phyloP scores from a whole-genome alignment of 768 basidiomycete genomes.

The Trametes maxima region DNA sequence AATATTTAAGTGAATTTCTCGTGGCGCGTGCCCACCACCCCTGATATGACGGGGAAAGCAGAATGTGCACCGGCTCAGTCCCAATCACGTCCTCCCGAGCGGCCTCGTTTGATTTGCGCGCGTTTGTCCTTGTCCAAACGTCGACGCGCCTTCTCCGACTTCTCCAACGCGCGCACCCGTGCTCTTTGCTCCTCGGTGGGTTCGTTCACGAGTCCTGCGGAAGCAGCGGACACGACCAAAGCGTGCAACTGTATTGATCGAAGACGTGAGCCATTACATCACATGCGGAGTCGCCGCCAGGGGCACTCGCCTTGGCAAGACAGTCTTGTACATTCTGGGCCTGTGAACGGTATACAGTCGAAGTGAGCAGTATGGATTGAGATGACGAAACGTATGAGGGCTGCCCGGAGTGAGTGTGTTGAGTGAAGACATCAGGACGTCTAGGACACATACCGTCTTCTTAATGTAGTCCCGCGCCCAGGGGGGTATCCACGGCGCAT shows the following conservation, averaged over 20 bases:
- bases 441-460: slow-evolving; percentile 45
- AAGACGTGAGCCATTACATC: slow-evolving; percentile 11
- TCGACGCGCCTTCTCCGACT: slow-evolving; percentile 49
- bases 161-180: slow-evolving; percentile 49
- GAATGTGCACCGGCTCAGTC: slow-evolving; percentile 19
- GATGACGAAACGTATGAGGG: slow-evolving; percentile 69
- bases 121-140: slow-evolving; percentile 54
- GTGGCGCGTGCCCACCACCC: too few species aligned
- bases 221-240: slow-evolving; percentile 51
- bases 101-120: slow-evolving; percentile 49
- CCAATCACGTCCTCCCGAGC: slow-evolving; percentile 26
- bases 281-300: slow-evolving; percentile 5
- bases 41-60: neutral
- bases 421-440: neutral
- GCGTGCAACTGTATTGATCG: slow-evolving; percentile 49
- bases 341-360: slow-evolving; percentile 73
- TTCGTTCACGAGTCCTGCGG: slow-evolving; percentile 50
- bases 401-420: slow-evolving; percentile 38
- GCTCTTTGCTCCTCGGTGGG: slow-evolving; percentile 58
- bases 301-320: slow-evolving; percentile 54
- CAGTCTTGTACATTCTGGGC: slow-evolving; percentile 75
- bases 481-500: slow-evolving; percentile 65
- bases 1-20: too few species aligned
- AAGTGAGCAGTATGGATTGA: slow-evolving; percentile 68
- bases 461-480: slow-evolving; percentile 60